Conservation (phyloP, 192 early-diverging fungal genomes). For the Piromyces sp. region DNA sequence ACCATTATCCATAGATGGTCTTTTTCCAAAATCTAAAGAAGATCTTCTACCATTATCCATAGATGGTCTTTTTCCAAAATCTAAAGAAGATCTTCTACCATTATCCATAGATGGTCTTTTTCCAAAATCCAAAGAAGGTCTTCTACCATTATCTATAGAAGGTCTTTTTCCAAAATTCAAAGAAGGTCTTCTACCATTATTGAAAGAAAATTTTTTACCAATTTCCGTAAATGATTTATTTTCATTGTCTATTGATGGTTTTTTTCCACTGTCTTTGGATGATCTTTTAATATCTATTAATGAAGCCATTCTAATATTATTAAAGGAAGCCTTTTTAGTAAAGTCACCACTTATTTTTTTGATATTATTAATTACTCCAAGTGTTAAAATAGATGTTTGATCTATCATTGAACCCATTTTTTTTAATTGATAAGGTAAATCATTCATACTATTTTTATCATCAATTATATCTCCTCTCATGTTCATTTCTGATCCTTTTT, state of each 20-base stretch:
- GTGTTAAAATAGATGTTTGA: not conserved
- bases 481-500: not conserved
- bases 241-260: no score
- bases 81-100: no score
- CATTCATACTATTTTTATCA: not conserved
- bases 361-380: not conserved
- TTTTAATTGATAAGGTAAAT: not conserved
- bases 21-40: no score
- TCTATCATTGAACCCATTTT: not conserved
- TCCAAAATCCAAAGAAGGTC: no score
- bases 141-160: not conserved
- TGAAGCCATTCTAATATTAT: no score
- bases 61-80: no score
- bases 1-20: no score
- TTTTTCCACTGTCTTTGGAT: no score
- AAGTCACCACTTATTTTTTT: not conserved
- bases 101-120: no score
- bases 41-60: no score
- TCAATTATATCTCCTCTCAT: not conserved
- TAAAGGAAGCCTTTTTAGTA: not conserved
- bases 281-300: not conserved
- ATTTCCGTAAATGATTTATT: not conserved
- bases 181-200: not conserved
- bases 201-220: not conserved
- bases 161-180: not conserved